Conservation (phyloP, 495 filamentous ascomycete species). For the Daldinia caldariorum region DNA sequence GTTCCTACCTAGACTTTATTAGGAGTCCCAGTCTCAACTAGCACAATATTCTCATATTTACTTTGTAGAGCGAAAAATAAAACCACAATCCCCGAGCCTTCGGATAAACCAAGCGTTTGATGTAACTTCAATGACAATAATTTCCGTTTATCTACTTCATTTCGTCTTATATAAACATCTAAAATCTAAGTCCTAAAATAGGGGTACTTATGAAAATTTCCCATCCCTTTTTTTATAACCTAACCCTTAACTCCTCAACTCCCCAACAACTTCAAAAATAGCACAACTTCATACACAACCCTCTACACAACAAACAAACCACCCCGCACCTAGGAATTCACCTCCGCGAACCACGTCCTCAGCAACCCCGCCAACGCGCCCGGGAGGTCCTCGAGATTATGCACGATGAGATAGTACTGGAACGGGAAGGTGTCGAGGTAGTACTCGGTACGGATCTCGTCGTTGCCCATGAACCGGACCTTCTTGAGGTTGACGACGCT, state of each 20-base stretch:
- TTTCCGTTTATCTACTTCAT: too few relatives aligned
- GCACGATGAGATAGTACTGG: conserved; percentile 92
- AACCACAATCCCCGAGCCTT: too few relatives aligned
- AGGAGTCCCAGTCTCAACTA: too few relatives aligned
- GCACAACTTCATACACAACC: too few relatives aligned
- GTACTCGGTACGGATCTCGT: conserved; percentile 73
- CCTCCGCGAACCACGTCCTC: conserved; percentile 97
- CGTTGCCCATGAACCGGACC: conserved; percentile 44
- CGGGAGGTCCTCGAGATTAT: conserved; percentile 89
- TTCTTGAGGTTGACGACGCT: conserved; percentile 56
- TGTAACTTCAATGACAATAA: too few relatives aligned
- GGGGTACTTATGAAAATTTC: too few relatives aligned
- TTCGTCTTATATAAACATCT: too few relatives aligned
- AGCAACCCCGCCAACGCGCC: conserved; percentile 85
- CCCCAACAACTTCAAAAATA: not conserved
- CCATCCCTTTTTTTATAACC: too few relatives aligned
- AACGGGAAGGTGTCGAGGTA: conserved; percentile 98
- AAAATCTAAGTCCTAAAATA: too few relatives aligned
- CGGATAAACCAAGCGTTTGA: too few relatives aligned
- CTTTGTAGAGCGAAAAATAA: too few relatives aligned
- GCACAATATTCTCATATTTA: too few relatives aligned
- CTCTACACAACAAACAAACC: not conserved
- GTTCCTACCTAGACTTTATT: not conserved
- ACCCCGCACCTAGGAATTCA: conserved; percentile 56
- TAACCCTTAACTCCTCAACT: not conserved